Base-by-base conservation (phyloP, 768 basidiomycete genomes). In the Mycena vitilis region DNA sequence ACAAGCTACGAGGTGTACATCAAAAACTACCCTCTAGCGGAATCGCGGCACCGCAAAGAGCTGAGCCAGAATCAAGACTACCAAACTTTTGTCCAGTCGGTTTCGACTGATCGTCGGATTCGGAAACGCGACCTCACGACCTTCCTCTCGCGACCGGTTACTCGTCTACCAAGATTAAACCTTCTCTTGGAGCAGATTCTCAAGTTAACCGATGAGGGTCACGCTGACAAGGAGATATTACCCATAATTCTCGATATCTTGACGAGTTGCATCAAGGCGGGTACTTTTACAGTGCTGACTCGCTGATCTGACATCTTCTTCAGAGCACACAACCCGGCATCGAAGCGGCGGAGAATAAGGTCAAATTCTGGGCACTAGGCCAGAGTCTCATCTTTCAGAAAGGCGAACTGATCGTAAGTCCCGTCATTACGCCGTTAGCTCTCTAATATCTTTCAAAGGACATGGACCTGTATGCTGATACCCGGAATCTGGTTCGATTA, bases 311-410 rank as follows among this genome's bases (percentile, higher is more conserved):
- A 64, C 47, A 13, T 10, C 34, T 7, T 51, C n/a, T 15, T 15
- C 58, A 69, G 82, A 91, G 91, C 70, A 94, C 94, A 0, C 91
- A 96, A 74, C 95, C 95, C 1, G 95, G 95, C 5, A 96, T 97
- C 66, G 93, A 89, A 67, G 93, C 91, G n/a, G 94, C 95, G 1
- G 95, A 96, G 75, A 86, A 88, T 69, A 95, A 95, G 76, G 95
- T 96, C 71, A 95, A 95, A 75, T 90, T 95, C 67, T 94, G 92
- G 91, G 89, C 83, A 60, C 80, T 96, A 4, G 89, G 88, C 71
- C 94, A 96, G 80, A 90, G 86, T 72, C 76, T 97, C 56, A 78
- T 88, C 15, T 94, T 89, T 73, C 88, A 89, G 74, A 89, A 86
- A 69, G 95, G 92, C 30, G 95, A 96, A 77, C 88, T 96, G 20